Evolutionary conservation across 306 rosid genomes (phyloP), one percentile per base, ranked within the genome.

Genomic region (Castanea crenata): DNA sequence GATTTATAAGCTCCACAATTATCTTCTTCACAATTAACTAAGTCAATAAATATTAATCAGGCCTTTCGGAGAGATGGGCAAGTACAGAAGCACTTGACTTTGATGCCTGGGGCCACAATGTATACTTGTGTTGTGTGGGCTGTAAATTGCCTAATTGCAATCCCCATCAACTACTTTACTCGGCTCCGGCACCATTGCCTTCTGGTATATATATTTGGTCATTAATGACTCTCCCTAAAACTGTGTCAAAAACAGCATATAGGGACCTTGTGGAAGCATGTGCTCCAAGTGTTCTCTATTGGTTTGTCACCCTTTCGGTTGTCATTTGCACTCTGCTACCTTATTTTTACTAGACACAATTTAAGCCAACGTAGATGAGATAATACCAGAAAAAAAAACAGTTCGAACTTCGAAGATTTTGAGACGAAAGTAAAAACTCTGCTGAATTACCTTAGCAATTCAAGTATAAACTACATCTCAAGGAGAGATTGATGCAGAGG

Each of bases 131-230:
- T 88, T 13, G 92, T 92, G 59, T 94, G 98, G 98, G 85, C 90
- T 3, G 98, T 89, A 70, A 94, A 94, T 79, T 89, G 92, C 84
- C 98, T 90, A 84, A 90, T 94, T 90, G 98, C 97, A 29, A 86
- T 92, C 52, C 87, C 94, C 63, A 82, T 94, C 31, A 94, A 94
- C 88, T 94, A 88, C 92, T 94, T 94, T 90, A 92, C 97, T 54
- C 90, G 97, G 98, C 90, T 93, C 75, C 95, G 86, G 18, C 98
- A 93, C 84, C 83, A 86, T 93, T 11, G 84, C 69, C 59, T 84
- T 89, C 58, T 92, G 98, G 98, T 92, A 93, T 65, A 62, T 90
- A 41, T 93, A 89, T 83, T 71, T 93, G 75, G 21, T 90, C 34
- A 52, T 86, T 7, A 90, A 93, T 57, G 98, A 97, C 7, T 86